Evolutionary conservation across 1,284 basidiomycete species (phyloP), one percentile per base, ranked within the genome.

Genomic region (Cutaneotrichosporon dermatis): DNA sequence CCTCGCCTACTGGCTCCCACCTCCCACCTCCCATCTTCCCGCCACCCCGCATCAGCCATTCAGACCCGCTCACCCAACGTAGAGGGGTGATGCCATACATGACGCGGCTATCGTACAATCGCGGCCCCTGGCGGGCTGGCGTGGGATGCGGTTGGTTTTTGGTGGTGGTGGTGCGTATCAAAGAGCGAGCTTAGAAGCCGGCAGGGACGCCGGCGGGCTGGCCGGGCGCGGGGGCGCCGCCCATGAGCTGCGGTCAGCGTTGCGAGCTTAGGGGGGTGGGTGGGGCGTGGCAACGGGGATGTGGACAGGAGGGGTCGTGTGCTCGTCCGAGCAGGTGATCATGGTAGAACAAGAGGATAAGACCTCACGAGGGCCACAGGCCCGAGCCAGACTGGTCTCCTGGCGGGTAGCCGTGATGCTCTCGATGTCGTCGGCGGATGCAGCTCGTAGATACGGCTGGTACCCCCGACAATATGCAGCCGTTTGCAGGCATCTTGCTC

Each of bases 71-170:
- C 33, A 35, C 13, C 46, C 25, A 49, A 25, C 45, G 51, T 37
- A 48, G 54, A 48, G 55, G 50, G 50, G 59, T 57, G 59, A 60
- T 56, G 59, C 59, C 59, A 60, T 60, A 60, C 59, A 60, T 60
- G 55, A 39, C 45, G 59, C 39, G 59, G 50, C 55, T 60, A 54
- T 43, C 46, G 59, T 60, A 60, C 59, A 60, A 45, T 46, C 45
- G 51, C 45, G 15, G 51, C 41, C 40, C 50, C 48, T 49, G 36
- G 34, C 49, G 35, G 40, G 25, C 25, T 25, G 25, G 25, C 25
- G 25, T 25, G 25, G 25, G 49, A 33, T 36, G 46, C 41, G 41
- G 40, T 35, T 40, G 33, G 42, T 35, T 44, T 51, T 45, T 44
- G 42, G 36, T 33, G 49, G 25, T 35, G 50, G 49, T 16, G 15